Evolutionary conservation across 805 yeast genomes (phyloP).

Genomic region (Zygoascus flipseniorum): DNA sequence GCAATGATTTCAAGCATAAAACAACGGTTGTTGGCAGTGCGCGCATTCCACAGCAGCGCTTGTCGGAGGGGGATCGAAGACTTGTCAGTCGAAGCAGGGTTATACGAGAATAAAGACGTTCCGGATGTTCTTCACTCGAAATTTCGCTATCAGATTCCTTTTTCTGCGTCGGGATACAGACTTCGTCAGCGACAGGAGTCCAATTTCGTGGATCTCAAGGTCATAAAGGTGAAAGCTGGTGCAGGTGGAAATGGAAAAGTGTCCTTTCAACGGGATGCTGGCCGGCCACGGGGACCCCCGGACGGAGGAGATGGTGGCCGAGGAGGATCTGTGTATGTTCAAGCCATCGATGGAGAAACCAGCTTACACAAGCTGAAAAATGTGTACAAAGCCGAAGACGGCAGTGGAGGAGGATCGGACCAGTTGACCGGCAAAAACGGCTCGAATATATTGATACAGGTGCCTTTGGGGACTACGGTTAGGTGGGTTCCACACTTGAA

Average conservation of each 20-base stretch:
- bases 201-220: slow-evolving; percentile 53
- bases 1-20: not conserved
- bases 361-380: slow-evolving; percentile 64
- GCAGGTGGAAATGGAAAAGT: slow-evolving; percentile 84
- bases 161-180: slow-evolving; percentile 14
- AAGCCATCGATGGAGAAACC: slow-evolving; percentile 63
- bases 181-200: slow-evolving; percentile 13
- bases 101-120: not conserved
- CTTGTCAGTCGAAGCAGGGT: not conserved
- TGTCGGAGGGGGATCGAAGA: not conserved
- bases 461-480: slow-evolving; percentile 86
- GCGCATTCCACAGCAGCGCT: not conserved
- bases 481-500: slow-evolving; percentile 66
- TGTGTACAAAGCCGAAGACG: slow-evolving; percentile 63
- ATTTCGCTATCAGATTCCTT: slow-evolving; percentile 14
- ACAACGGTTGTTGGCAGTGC: not conserved
- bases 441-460: slow-evolving; percentile 66
- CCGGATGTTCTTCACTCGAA: not conserved
- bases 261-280: slow-evolving; percentile 81
- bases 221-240: slow-evolving; percentile 65
- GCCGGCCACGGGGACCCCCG: slow-evolving; percentile 83
- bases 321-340: slow-evolving; percentile 83
- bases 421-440: slow-evolving; percentile 88
- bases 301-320: slow-evolving; percentile 99
- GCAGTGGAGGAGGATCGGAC: slow-evolving; percentile 59